Percentiles rank a stretch among this genome's conserved stretches.
phyloP scores from a whole-genome alignment of 2,329 filamentous ascomycete genomes.

The Periglandula ipomoeae region DNA sequence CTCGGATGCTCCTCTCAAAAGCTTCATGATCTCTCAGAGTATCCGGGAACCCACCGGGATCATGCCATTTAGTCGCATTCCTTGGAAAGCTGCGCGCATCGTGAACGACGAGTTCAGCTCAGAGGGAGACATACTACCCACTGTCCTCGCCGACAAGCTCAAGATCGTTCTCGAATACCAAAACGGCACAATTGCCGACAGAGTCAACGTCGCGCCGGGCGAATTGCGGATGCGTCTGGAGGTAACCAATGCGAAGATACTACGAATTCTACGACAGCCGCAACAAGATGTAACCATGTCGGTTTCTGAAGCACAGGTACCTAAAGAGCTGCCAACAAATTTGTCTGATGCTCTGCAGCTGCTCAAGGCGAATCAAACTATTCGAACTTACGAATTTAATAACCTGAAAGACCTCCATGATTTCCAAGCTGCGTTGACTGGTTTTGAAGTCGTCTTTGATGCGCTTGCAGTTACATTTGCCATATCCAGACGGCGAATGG shows the following conservation, averaged over 20 bases:
- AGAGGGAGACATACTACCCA: slow-evolving; percentile 50
- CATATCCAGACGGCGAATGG: slow-evolving; percentile 77
- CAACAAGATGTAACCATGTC: slow-evolving; percentile 73
- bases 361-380: slow-evolving; percentile 48
- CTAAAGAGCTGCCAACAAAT: slow-evolving; percentile 52
- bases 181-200: slow-evolving; percentile 70
- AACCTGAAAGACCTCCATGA: slow-evolving; percentile 60
- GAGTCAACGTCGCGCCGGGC: slow-evolving; percentile 72
- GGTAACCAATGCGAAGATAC: slow-evolving; percentile 48
- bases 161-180: slow-evolving; percentile 68
- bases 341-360: slow-evolving; percentile 55
- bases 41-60: slow-evolving; percentile 41
- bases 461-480: slow-evolving; percentile 64
- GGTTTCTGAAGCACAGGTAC: slow-evolving; percentile 57
- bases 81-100: slow-evolving; percentile 60
- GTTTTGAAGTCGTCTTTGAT: slow-evolving; percentile 68
- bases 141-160: slow-evolving; percentile 67
- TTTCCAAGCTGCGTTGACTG: slow-evolving; percentile 73
- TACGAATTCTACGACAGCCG: slow-evolving; percentile 61
- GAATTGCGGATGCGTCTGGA: slow-evolving; percentile 60
- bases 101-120: slow-evolving; percentile 62
- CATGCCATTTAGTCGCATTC: slow-evolving; percentile 38
- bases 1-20: slow-evolving; percentile 57
- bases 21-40: slow-evolving; percentile 51
- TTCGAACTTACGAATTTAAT: slow-evolving; percentile 64